Base-by-base conservation (phyloP, 768 basidiomycete species). In the Phylloporus scabripes region DNA sequence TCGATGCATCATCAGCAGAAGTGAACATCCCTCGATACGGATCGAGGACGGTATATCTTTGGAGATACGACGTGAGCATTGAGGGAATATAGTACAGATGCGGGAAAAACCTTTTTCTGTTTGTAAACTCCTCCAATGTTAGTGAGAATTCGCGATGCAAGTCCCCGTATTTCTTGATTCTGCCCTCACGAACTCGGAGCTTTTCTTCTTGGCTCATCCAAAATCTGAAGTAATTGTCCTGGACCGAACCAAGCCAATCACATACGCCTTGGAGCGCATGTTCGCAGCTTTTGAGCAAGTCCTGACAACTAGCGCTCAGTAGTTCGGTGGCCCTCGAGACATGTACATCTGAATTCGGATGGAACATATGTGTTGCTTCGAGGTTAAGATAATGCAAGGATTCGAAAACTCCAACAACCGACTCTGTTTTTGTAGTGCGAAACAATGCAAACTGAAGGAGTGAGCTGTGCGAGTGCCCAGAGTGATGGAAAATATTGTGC, bases 371-470 rank as follows among this genome's bases (percentile, higher is more conserved):
- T 26, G 66, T 76, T 21, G 77, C 74, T 60, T 88, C 85, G 3
- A 88, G 68, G 52, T 87, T 78, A 50, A 87, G 68, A 60, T 87
- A 88, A 28, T 78, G 67, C 56, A 86, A 81, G 3, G 78, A 78
- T 68, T 88, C 86, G 51, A 88, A 88, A 12, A 85, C 79, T 2
- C 84, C 87, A 0, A 88, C 87, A 0, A 76, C 76, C 28, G 73
- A 69, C 57, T 87, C 82, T n/a, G 54, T 56, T 53, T 64, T 70
- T 23, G 60, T 51, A 11, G 55, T 48, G 26, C 59, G 68, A 28
- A 63, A 60, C 12, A 71, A 51, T 0, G 75, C 61, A 9, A 72
- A 49, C 45, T 72, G 71, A 29, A 75, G 59, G 17, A 77, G 57
- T 10, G 74, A 72, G 9, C 65, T 60, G 29, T 75, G 72, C 7